These are phyloP conservation scores for Scutellaria galericulata DNA, from an alignment of 257 asterid species.

Conservation along the genomic window DNA sequence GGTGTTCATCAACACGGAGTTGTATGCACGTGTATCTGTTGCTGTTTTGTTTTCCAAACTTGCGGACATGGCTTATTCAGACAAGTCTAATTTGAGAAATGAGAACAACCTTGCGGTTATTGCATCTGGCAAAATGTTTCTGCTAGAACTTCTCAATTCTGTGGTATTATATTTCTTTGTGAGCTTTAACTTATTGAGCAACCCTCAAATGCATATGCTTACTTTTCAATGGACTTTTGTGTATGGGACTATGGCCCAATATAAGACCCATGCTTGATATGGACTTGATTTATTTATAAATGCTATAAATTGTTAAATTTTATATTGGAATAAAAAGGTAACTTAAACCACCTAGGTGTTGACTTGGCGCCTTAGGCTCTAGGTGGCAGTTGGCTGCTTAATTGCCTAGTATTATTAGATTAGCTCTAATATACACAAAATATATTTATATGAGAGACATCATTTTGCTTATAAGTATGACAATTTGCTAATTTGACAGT, in stretches of 20 bases:
- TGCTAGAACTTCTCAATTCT: conserved; percentile 78
- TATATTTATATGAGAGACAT: background rate
- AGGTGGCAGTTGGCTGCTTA: too few relatives aligned
- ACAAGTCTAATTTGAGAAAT: conserved; percentile 42
- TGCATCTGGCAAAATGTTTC: conserved; percentile 78
- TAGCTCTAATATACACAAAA: background rate
- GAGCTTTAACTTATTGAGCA: conserved; percentile 9
- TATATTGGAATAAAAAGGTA: background rate
- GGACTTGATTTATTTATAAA: background rate
- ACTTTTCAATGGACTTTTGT: background rate
- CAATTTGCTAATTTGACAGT: background rate
- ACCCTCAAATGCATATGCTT: background rate
- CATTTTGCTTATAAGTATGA: too few relatives aligned
- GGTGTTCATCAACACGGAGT: conserved; percentile 92
- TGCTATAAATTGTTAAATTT: background rate
- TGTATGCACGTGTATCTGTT: conserved; percentile 96
- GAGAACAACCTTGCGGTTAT: conserved; percentile 46
- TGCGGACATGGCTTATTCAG: conserved; percentile 61
- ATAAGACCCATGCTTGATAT: background rate
- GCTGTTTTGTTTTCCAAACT: conserved; percentile 83
- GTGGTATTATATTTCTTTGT: conserved; percentile 55
- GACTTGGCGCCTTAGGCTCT: too few relatives aligned
- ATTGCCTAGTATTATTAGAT: background rate
- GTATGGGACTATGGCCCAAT: background rate
- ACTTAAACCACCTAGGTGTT: too few relatives aligned